Evolutionary conservation across 2,329 filamentous ascomycete species (phyloP), one percentile per base, ranked within the genome.

Genomic region (Tolypocladium pustulatum): DNA sequence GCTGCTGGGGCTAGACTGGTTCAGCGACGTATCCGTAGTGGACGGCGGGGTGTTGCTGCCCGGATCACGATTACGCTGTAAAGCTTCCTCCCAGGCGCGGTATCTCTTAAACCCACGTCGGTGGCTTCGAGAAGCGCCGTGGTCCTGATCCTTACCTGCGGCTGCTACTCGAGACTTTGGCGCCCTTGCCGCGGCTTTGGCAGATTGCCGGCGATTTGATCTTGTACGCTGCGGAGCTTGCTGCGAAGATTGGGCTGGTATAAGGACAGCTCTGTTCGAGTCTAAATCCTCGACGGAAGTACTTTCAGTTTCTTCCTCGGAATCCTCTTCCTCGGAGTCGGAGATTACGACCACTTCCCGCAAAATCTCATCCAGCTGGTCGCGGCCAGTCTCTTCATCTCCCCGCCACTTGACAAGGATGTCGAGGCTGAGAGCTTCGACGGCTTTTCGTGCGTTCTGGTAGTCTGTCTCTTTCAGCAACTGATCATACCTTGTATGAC

Each of bases 391-490:
- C 68, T 88, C 85, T 69, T 88, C 85, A 64, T 88, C 85, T 58
- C 85, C 85, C 73, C 85, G 84, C 85, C 85, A 88, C 80, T 87
- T 87, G 76, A 87, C 81, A 69, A 88, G 80, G 57, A 84, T 76
- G 63, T 87, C 84, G 53, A 87, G 74, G 62, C 85, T 87, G 17
- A 84, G 73, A 37, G 77, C 71, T 64, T 87, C 82, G 52, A 87
- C 83, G 46, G 78, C 78, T 71, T 80, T 85, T 61, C 85, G 77
- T 57, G 84, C 83, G 65, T 82, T 83, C 56, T 76, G 72, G 76
- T 82, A 87, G 22, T 72, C 75, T 6, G 81, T 82, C 65, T 86
- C 81, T 65, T 70, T 79, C 20, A 87, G 72, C 22, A 87, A 73
- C 59, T 80, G 69, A 66, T 88, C 85, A 72, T 88, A 88, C 64